These are phyloP conservation scores for Thelephora terrestris DNA, from an alignment of 1,284 basidiomycete genomes.

Conservation along the genomic window DNA sequence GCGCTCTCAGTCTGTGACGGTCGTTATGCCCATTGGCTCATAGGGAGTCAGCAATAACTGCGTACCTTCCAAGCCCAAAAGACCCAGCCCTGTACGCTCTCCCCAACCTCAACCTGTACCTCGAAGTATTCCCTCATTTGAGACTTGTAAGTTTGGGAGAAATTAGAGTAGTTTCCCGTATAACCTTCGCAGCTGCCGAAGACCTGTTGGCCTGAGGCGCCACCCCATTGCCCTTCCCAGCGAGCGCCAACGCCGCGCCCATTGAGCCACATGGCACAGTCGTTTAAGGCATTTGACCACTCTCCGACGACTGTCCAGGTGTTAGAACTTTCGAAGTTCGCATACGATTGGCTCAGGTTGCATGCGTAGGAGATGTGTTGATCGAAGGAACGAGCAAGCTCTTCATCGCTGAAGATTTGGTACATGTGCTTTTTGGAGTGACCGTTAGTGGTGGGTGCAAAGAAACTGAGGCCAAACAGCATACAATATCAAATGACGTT, in stretches of 20 bases:
- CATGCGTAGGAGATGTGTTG: conserved; percentile 34
- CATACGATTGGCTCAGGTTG: neutral
- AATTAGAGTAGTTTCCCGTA: conserved; percentile 49
- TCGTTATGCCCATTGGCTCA: conserved; percentile 2
- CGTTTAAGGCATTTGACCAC: conserved; percentile 73
- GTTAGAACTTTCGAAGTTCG: conserved; percentile 36
- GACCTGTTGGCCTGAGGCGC: conserved; percentile 22
- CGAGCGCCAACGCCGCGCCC: conserved; percentile 62
- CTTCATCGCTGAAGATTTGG: conserved; percentile 61
- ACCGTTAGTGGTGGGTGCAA: neutral
- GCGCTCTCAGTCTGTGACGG: conserved; percentile 48
- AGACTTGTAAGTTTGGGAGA: conserved; percentile 53
- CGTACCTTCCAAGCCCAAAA: conserved; percentile 77
- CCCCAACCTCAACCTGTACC: conserved; percentile 59
- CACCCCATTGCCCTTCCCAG: conserved; percentile 49
- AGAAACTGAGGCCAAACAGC: conserved; percentile 30
- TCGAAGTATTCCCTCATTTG: conserved; percentile 71
- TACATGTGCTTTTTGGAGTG: conserved; percentile 55
- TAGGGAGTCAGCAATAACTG: conserved; percentile 5
- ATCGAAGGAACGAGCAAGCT: conserved; percentile 43
- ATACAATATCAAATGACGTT: conserved; percentile 45
- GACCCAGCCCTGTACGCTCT: conserved; percentile 67
- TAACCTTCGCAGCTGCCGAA: conserved; percentile 51
- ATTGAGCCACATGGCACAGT: conserved; percentile 74
- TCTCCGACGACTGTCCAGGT: conserved; percentile 62